A percentile compares a stretch with the other conserved stretches of the same genome.
Evolutionary conservation across 1,284 basidiomycete species (phyloP).

Genomic region (Microbotryum scabiosae): DNA sequence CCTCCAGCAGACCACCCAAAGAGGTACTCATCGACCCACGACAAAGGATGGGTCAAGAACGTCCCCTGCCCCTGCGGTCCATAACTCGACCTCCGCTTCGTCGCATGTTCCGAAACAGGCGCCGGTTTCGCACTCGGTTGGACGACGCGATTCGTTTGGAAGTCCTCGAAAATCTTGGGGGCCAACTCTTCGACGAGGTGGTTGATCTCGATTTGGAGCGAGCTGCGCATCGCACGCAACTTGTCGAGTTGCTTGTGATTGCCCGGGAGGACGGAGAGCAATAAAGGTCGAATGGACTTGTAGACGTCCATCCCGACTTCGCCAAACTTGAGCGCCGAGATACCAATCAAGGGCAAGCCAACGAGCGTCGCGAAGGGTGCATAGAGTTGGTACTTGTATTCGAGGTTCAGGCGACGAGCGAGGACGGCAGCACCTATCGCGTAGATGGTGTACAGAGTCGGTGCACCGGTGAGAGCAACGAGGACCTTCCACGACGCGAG

Average conservation of each 20-base stretch:
- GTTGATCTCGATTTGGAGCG: slow-evolving; percentile 77
- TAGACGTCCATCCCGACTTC: slow-evolving; percentile 98
- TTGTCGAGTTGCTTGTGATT: slow-evolving; percentile 76
- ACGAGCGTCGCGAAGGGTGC: slow-evolving; percentile 73
- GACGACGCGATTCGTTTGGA: slow-evolving; percentile 72
- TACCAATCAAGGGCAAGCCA: slow-evolving; percentile 79
- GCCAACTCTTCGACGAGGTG: slow-evolving; percentile 69
- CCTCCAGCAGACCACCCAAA: slow-evolving; percentile 68
- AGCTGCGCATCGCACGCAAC: slow-evolving; percentile 67
- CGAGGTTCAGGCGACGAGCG: slow-evolving; percentile 59
- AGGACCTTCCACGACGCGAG: slow-evolving; percentile 97
- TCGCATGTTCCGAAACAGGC: slow-evolving; percentile 47
- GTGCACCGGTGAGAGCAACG: slow-evolving; percentile 83
- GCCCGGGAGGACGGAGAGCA: slow-evolving; percentile 83
- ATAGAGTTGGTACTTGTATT: slow-evolving; percentile 56
- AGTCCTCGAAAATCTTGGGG: slow-evolving; percentile 79
- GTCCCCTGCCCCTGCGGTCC: slow-evolving; percentile 28
- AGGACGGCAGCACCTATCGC: slow-evolving; percentile 69
- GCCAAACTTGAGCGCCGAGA: slow-evolving; percentile 93
- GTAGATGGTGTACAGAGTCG: slow-evolving; percentile 77
- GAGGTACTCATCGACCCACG: slow-evolving; percentile 53
- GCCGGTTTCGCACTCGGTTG: slow-evolving; percentile 74
- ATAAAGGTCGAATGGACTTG: slow-evolving; percentile 89
- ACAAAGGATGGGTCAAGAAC: slow-evolving; percentile 57
- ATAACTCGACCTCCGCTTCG: slow-evolving; percentile 36